Evolutionary conservation across 2,329 filamentous ascomycete genomes (phyloP), one percentile per base, ranked within the genome.

Genomic region (Colletotrichum eremochloae): DNA sequence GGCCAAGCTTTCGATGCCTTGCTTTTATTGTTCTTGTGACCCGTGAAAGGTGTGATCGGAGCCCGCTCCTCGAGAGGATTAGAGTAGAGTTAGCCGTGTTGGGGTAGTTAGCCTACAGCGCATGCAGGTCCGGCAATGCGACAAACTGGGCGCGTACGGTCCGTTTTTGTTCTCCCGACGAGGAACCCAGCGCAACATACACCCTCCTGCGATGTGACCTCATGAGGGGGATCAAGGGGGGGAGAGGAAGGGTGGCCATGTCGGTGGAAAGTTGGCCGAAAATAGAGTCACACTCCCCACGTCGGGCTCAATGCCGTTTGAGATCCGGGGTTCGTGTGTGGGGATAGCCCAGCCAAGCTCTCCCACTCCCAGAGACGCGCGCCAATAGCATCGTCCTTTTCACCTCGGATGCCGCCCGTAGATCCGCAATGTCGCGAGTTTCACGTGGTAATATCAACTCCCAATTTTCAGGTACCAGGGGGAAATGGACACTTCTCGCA

Each of bases 251-350:
- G 55, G 44, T 61, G 33, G 61, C 40, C 61, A 52, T 40, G 48
- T 72, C 70, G 70, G 70, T 36, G 11, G 38, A 72, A 61, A 52
- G 60, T 31, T 46, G 55, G 60, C 70, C 70, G 70, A 72, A 61
- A 55, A 31, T 33, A 69, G 63, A 61, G 66, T 44, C 11, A 65
- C 60, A 38, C 38, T 70, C 60, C 70, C 66, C 66, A 61, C 70
- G 66, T 65, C 44, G 38, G 48, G 40, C 40, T 42, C 40, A 60
- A 44, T 63, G 58, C 69, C 69, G 69, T 72, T 42, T 42, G 60
- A 72, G 70, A 72, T 72, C 70, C 31, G 70, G 70, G 70, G 70
- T 65, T 66, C 48, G 36, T 24, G 55, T 38, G 67, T 65, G 60
- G 70, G 66, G 70, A 50, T 72, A 14, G 33, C 60, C 60, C 46